Evolutionary conservation across 805 yeast species (phyloP).

Genomic region (Saturnispora galanensis): DNA sequence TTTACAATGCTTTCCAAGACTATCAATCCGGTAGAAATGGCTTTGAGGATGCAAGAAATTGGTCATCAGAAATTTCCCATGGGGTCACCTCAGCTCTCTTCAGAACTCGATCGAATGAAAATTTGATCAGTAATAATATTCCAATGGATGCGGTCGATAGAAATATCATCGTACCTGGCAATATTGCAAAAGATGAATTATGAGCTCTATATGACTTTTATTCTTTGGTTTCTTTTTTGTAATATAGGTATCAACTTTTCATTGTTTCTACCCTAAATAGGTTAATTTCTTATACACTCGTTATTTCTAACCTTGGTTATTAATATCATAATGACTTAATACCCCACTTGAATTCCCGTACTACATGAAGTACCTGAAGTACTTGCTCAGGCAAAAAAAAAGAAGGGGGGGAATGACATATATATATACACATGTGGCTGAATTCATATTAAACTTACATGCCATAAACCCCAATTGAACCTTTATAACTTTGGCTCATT

Average conservation of each 20-base stretch:
- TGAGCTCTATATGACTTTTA: constrained; percentile 3
- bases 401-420: no score
- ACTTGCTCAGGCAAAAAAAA: no score
- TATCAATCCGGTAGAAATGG: constrained; percentile 64
- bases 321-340: no score
- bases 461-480: no score
- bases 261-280: not conserved
- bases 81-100: constrained; percentile 25
- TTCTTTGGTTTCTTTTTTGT: not conserved
- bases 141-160: constrained; percentile 9
- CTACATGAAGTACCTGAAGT: no score
- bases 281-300: not conserved
- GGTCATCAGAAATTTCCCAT: constrained; percentile 38
- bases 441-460: no score
- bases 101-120: constrained; percentile 18
- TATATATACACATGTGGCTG: no score
- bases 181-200: constrained; percentile 15
- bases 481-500: no score
- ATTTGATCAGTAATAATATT: constrained; percentile 6
- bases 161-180: not conserved
- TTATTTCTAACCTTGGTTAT: no score
- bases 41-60: constrained; percentile 53
- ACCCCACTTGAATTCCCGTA: no score
- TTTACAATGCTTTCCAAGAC: constrained; percentile 60
- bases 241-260: not conserved